A percentile compares a stretch with the other conserved stretches of the same genome.
Conservation (phyloP, 306 rosid genomes). For the Fragaria nilgerrensis region DNA sequence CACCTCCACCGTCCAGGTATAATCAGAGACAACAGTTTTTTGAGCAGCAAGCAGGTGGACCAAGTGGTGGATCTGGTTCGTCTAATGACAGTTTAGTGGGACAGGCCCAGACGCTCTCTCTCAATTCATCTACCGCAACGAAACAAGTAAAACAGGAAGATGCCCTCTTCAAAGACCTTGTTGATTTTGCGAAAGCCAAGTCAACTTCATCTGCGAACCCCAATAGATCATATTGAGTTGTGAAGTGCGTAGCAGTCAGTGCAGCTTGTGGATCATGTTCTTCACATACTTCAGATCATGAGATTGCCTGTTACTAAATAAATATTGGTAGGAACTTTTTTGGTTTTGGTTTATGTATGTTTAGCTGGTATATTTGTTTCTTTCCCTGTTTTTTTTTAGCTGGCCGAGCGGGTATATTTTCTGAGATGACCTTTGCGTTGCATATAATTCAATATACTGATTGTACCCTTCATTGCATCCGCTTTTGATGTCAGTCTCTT, state of each 20-base stretch:
- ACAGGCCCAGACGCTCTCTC: conserved; percentile 70
- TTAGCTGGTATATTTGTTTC: conserved; percentile 22
- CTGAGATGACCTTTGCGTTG: conserved; percentile 27
- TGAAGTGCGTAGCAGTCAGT: conserved; percentile 29
- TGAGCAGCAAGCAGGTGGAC: conserved; percentile 43
- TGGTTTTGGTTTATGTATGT: conserved; percentile 34
- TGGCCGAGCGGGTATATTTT: conserved; percentile 28
- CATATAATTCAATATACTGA: conserved; percentile 47
- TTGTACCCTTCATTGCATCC: conserved; percentile 18
- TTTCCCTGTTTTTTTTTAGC: neutral
- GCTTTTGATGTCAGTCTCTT: neutral
- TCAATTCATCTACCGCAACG: conserved; percentile 52
- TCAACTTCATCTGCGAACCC: conserved; percentile 73
- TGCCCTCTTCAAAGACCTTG: conserved; percentile 75
- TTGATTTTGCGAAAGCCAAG: conserved; percentile 83
- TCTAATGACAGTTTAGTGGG: conserved; percentile 72
- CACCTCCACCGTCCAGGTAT: conserved; percentile 75
- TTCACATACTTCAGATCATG: conserved; percentile 33
- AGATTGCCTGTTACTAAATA: conserved; percentile 37
- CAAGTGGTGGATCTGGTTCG: conserved; percentile 56
- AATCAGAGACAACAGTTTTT: conserved; percentile 83
- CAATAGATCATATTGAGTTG: conserved; percentile 62
- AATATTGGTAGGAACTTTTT: conserved; percentile 42
- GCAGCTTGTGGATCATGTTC: conserved; percentile 37
- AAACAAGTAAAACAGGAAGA: conserved; percentile 76